Evolutionary conservation across 225 moss, liverwort and hornwort species (phyloP), one percentile per base, ranked within the genome.

Genomic region (Straminergon stramineum): DNA sequence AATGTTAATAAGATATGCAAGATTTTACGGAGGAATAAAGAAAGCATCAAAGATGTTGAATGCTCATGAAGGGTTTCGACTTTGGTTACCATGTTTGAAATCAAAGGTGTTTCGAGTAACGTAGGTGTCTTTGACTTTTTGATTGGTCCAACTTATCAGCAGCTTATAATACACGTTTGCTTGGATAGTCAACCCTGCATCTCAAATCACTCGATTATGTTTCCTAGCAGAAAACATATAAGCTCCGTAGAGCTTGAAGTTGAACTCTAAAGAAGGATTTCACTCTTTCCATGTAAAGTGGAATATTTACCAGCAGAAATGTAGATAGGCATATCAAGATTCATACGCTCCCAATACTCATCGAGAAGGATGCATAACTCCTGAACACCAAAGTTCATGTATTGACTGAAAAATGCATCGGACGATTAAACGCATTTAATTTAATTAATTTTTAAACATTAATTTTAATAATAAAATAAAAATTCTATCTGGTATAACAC

Each of bases 271-370:
- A 45, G 17, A 52, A 87, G 26, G 16, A 79, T 79, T 92, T 74
- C 58, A n/a, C 75, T 30, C 80, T 51, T 84, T 86, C 69, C 62
- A 88, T 58, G 64, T 53, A 31, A 62, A 75, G 27, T 71, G 60
- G n/a, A 84, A 85, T 17, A 63, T 74, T 84, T 89, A 97, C 98
- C 98, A 93, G 98, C 97, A 84, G 98, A 99, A 76, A 99, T 94
- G 85, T 96, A 94, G 76, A 99, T 99, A 60, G 98, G 98, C 91
- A 95, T 92, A 84, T 95, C 94, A 55, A 99, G 95, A 84, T 96
- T 99, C 91, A 94, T 97, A 83, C 96, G 96, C 91, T 99, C 98
- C 98, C 98, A 99, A 85, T 99, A 99, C 84, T 99, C 98, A 86
- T 99, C 98, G 34, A 99, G 93, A 61, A 99, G 93, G 63, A 99